Evolutionary conservation across 2,329 filamentous ascomycete species (phyloP).

Genomic region (Neoascochyta sp.): DNA sequence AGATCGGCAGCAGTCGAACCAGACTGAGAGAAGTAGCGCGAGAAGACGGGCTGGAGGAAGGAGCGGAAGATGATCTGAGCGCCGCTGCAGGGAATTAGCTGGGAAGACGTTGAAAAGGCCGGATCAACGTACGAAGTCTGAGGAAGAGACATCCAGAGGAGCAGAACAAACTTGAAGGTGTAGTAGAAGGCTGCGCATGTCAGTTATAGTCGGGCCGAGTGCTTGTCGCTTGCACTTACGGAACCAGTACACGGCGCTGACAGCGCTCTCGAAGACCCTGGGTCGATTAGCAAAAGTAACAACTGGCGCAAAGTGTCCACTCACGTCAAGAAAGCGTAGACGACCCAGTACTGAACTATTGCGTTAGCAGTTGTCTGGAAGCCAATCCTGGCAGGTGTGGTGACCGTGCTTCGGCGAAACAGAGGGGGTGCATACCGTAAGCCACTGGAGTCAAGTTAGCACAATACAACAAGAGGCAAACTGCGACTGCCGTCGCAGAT

Average conservation of each 20-base stretch:
- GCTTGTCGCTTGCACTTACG: constrained; percentile 38
- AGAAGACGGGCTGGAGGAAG: constrained; percentile 85
- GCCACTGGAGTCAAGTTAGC: constrained; percentile 55
- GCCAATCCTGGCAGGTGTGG: no score
- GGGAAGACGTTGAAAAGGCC: constrained; percentile 17
- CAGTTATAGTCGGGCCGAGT: constrained; percentile 3
- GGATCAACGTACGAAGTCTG: constrained; percentile 71
- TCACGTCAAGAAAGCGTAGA: constrained; percentile 79
- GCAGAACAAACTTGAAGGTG: constrained; percentile 97
- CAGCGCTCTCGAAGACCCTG: constrained; percentile 75
- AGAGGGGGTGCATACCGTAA: constrained; percentile 47
- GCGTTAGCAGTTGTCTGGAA: no score
- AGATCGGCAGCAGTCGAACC: constrained; percentile 80
- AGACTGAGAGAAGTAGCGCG: constrained; percentile 76
- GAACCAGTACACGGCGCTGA: constrained; percentile 90
- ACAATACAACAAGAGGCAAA: constrained; percentile 6
- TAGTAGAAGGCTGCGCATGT: constrained; percentile 78
- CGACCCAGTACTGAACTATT: constrained; percentile 70
- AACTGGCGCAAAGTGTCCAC: no score
- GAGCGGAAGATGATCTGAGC: constrained; percentile 96
- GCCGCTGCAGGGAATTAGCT: constrained; percentile 57
- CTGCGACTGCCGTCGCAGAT: constrained; percentile 6
- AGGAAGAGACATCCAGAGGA: constrained; percentile 97
- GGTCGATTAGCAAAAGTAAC: no score
- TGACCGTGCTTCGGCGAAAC: no score